These are phyloP conservation scores for Rubia tinctorum DNA, from an alignment of 305 asterid genomes.

Conservation along the genomic window DNA sequence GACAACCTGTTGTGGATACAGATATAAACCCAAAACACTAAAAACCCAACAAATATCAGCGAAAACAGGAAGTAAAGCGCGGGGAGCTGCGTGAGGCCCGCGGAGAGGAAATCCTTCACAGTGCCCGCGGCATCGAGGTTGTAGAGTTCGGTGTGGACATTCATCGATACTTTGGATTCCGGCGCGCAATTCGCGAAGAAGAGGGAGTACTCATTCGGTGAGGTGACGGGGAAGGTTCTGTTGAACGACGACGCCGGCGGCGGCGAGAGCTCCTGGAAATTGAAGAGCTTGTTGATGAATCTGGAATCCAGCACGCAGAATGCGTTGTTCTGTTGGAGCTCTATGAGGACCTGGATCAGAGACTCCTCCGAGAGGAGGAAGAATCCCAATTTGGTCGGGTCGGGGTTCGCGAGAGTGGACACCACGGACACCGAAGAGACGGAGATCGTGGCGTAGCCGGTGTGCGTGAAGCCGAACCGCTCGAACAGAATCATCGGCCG, in stretches of 20 bases:
- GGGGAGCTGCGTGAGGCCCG: slow-evolving; percentile 87
- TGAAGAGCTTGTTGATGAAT: slow-evolving; percentile 57
- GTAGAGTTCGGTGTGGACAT: slow-evolving; percentile 83
- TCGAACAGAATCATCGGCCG: slow-evolving; percentile 92
- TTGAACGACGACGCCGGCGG: slow-evolving; percentile 71
- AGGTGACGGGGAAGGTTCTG: slow-evolving; percentile 61
- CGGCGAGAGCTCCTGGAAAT: slow-evolving; percentile 82
- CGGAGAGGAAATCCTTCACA: slow-evolving; percentile 72
- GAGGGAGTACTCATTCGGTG: slow-evolving; percentile 83
- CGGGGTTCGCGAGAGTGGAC: slow-evolving; percentile 43
- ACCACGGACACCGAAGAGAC: slow-evolving; percentile 76
- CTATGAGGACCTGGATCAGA: slow-evolving; percentile 70
- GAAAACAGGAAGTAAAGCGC: no score
- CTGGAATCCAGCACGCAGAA: slow-evolving; percentile 85
- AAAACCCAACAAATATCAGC: no score
- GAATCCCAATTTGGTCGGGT: slow-evolving; percentile 73
- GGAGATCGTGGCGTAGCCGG: slow-evolving; percentile 65
- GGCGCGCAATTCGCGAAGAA: slow-evolving; percentile 94
- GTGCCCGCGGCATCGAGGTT: slow-evolving; percentile 62
- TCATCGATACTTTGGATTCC: slow-evolving; percentile 78
- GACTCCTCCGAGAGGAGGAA: slow-evolving; percentile 88
- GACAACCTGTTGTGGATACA: no score
- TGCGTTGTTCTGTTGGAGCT: slow-evolving; percentile 69
- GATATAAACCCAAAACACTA: no score
- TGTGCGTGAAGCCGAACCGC: slow-evolving; percentile 88